phyloP scores from a whole-genome alignment of 2,329 filamentous ascomycete species.

The Arachnomyces sp. region DNA sequence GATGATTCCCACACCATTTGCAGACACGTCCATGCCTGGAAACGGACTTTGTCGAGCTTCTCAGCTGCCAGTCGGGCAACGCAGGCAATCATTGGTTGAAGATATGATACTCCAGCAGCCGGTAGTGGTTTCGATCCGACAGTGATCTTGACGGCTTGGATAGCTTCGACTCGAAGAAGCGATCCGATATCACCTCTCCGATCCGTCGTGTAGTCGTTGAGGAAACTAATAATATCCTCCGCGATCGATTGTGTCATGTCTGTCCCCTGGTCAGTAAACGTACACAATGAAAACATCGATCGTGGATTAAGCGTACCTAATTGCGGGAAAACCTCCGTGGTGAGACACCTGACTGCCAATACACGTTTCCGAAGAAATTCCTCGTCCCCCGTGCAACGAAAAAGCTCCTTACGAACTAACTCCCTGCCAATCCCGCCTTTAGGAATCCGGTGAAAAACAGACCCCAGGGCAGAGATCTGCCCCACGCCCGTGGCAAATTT shows the following conservation, averaged over 20 bases:
- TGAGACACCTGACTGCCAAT: constrained; percentile 31
- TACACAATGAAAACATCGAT: too few species aligned
- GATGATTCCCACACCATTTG: constrained; percentile 32
- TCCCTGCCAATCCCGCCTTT: constrained; percentile 16
- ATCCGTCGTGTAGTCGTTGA: constrained; percentile 88
- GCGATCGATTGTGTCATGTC: constrained; percentile 23
- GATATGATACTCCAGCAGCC: constrained; percentile 2
- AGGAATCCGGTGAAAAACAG: constrained; percentile 29
- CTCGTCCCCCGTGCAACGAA: constrained; percentile 27
- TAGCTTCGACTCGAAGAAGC: constrained; percentile 69
- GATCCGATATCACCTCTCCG: constrained; percentile 83
- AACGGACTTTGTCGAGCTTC: constrained; percentile 79
- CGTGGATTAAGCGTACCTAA: constrained; percentile 21
- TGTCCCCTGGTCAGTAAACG: constrained; percentile 9
- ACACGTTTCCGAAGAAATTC: constrained; percentile 35
- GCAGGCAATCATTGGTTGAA: constrained; percentile 27
- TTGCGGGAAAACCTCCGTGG: constrained; percentile 28
- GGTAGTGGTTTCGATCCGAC: constrained; percentile 17
- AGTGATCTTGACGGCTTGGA: constrained; percentile 51
- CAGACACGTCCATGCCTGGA: constrained; percentile 40
- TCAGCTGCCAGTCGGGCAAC: constrained; percentile 68
- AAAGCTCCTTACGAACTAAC: constrained; percentile 25
- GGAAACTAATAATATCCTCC: constrained; percentile 27
- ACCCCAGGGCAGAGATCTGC: constrained; percentile 35
- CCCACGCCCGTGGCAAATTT: constrained; percentile 34